These are phyloP conservation scores for Trypanosoma conorhini DNA, from an alignment of 208 protist species.

Conservation along the genomic window DNA sequence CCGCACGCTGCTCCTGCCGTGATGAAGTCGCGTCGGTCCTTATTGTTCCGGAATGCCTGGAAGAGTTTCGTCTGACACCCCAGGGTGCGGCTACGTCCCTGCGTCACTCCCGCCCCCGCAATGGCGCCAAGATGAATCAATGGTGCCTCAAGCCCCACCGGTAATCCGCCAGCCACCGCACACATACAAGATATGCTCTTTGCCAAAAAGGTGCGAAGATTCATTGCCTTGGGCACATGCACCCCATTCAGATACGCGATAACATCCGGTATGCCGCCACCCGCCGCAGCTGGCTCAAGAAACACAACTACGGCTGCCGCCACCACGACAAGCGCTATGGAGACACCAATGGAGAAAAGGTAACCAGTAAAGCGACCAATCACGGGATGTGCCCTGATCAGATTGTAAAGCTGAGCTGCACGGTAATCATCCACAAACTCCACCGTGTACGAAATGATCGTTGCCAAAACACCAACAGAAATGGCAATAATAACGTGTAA, in stretches of 20 bases:
- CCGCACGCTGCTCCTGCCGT: constrained; percentile 94
- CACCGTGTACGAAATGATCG: constrained; percentile 67
- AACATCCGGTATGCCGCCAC: constrained; percentile 89
- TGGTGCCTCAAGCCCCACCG: constrained; percentile 94
- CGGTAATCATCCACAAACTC: constrained; percentile 66
- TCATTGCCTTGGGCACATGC: constrained; percentile 87
- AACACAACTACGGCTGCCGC: constrained; percentile 75
- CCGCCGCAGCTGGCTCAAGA: constrained; percentile 81
- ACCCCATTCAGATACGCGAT: constrained; percentile 95
- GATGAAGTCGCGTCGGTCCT: constrained; percentile 94
- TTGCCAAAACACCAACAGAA: constrained; percentile 74
- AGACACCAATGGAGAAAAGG: constrained; percentile 49
- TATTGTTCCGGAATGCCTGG: constrained; percentile 87
- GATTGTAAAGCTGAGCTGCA: constrained; percentile 30
- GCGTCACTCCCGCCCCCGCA: constrained; percentile 92
- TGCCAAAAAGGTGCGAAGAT: constrained; percentile 80
- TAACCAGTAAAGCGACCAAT: constrained; percentile 42
- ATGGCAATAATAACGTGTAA: constrained; percentile 85
- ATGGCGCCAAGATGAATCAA: constrained; percentile 97
- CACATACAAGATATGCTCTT: constrained; percentile 89
- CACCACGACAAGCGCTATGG: constrained; percentile 50
- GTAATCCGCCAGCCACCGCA: constrained; percentile 88
- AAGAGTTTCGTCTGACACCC: constrained; percentile 81
- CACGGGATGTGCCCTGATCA: constrained; percentile 39
- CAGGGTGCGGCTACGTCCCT: constrained; percentile 86